phyloP scores from a whole-genome alignment of 1,139 yeast species.

The Spathaspora sp. region DNA sequence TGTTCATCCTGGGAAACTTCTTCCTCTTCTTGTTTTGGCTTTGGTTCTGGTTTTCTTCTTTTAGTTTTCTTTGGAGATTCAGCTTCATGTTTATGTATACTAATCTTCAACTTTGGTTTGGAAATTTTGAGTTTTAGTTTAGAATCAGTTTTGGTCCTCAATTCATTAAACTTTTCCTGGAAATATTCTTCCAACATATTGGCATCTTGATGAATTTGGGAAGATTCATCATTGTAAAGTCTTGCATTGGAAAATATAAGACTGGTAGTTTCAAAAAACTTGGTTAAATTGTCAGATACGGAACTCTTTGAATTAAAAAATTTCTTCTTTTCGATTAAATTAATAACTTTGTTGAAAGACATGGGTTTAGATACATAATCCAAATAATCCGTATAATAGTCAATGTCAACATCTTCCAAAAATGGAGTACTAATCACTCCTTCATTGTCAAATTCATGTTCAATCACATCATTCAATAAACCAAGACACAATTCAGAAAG shows the following conservation, averaged over 20 bases:
- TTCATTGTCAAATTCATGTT: conserved; percentile 42
- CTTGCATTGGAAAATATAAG: conserved; percentile 59
- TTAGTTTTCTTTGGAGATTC: conserved; percentile 20
- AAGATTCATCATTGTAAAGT: conserved; percentile 54
- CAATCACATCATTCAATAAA: conserved; percentile 36
- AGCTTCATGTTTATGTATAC: conserved; percentile 19
- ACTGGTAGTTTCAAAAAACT: conserved; percentile 47
- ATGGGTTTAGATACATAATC: conserved; percentile 56
- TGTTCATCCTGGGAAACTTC: conserved; percentile 12
- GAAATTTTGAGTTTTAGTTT: conserved; percentile 25
- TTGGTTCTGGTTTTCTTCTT: conserved; percentile 19
- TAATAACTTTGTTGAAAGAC: conserved; percentile 48
- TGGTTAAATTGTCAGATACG: conserved; percentile 41
- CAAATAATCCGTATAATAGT: conserved; percentile 60
- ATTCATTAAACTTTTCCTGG: conserved; percentile 26
- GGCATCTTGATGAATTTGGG: conserved; percentile 59
- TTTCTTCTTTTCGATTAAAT: conserved; percentile 41
- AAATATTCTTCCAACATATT: conserved; percentile 39
- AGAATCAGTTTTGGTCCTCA: conserved; percentile 23
- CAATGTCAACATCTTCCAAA: conserved; percentile 53
- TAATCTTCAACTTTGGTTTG: conserved; percentile 25
- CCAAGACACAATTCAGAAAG: conserved; percentile 25
- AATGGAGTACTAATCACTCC: conserved; percentile 56
- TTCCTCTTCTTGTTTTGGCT: conserved; percentile 14
- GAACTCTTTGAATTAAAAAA: conserved; percentile 31